Evolutionary conservation across 371 early-diverging fungal species (phyloP).

Genomic region (Mortierella sp.): DNA sequence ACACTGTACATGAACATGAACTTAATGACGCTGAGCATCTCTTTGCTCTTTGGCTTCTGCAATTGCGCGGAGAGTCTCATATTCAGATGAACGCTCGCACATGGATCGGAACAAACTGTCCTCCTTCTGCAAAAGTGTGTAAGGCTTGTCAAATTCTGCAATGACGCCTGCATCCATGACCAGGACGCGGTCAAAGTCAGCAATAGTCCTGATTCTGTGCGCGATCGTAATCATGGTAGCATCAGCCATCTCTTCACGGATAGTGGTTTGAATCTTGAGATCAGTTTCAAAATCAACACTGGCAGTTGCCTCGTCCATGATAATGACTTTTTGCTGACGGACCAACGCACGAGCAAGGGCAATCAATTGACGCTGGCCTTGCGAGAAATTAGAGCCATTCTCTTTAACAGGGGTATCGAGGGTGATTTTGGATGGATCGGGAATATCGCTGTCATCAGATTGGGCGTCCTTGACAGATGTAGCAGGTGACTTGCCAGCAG

Average conservation of each 20-base stretch:
- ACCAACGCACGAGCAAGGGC: constrained; percentile 84
- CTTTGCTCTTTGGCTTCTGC: constrained; percentile 55
- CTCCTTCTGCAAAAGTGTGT: constrained; percentile 59
- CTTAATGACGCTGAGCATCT: constrained; percentile 11
- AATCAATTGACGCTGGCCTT: constrained; percentile 90
- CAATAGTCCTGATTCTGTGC: constrained; percentile 80
- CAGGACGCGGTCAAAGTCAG: constrained; percentile 85
- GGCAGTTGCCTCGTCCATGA: constrained; percentile 91
- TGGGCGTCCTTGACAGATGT: constrained; percentile 13
- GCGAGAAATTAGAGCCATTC: constrained; percentile 78
- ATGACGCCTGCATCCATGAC: constrained; percentile 73
- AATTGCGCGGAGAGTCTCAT: constrained; percentile 63
- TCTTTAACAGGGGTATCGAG: constrained; percentile 71
- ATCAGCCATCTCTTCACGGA: constrained; percentile 69
- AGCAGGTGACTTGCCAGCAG: constrained; percentile 16
- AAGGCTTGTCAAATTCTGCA: constrained; percentile 74
- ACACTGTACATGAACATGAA: not conserved
- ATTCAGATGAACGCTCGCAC: constrained; percentile 77
- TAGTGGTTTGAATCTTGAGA: constrained; percentile 73
- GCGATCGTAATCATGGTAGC: constrained; percentile 77
- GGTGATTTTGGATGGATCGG: constrained; percentile 43
- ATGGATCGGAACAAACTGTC: constrained; percentile 67
- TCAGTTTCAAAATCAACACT: constrained; percentile 78
- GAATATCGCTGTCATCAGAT: constrained; percentile 9
- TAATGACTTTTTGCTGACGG: constrained; percentile 68